A percentile compares a stretch with the other conserved stretches of the same genome.
phyloP scores from a whole-genome alignment of 208 protist species.

The Wallacemonas sp. region DNA sequence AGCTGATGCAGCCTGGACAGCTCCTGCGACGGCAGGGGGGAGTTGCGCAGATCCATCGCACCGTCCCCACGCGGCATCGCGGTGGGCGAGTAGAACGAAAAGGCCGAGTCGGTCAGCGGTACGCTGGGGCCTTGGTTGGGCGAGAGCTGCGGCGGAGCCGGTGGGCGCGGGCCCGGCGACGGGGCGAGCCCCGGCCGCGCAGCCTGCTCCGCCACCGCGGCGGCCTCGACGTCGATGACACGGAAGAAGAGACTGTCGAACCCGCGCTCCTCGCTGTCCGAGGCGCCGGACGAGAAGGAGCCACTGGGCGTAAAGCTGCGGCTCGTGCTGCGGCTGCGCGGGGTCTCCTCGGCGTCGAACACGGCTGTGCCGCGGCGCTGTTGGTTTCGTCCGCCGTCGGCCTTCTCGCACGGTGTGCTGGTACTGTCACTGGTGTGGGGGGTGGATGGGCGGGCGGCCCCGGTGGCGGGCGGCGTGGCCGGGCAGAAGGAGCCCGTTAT shows the following conservation, averaged over 20 bases:
- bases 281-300: not conserved
- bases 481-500: too few species aligned
- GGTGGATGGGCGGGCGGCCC: too few species aligned
- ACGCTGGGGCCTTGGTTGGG: too few species aligned
- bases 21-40: not conserved
- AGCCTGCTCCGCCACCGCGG: not conserved
- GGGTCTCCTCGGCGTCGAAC: not conserved
- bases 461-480: too few species aligned
- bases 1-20: not conserved
- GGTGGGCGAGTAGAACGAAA: too few species aligned
- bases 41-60: too few species aligned
- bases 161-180: too few species aligned
- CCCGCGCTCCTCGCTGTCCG: constrained; percentile 4
- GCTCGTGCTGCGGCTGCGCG: not conserved
- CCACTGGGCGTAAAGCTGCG: not conserved
- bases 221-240: constrained; percentile 6
- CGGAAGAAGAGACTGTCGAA: constrained; percentile 14
- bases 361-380: not conserved
- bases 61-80: too few species aligned
- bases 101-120: too few species aligned
- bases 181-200: too few species aligned
- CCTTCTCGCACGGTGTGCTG: not conserved
- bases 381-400: too few species aligned
- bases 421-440: constrained; percentile 7
- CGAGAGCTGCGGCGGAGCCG: too few species aligned